Evolutionary conservation across 352 stramenopile species (phyloP), one percentile per base, ranked within the genome.

Genomic region (Pythium sp.): DNA sequence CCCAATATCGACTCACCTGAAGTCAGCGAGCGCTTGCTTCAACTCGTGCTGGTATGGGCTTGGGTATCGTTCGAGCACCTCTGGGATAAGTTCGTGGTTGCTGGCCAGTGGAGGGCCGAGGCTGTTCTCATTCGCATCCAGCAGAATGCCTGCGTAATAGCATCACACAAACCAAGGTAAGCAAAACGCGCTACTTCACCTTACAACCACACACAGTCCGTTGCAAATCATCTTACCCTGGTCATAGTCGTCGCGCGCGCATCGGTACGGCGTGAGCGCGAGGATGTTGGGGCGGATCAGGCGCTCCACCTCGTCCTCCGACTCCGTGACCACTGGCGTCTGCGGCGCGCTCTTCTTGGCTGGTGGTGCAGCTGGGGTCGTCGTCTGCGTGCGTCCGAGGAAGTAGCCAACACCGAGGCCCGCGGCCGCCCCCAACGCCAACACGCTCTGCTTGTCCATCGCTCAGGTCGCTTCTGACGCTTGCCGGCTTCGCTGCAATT

Each of bases 71-170:
- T 99, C 96, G 28, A 99, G 77, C 47, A 89, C 67, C 62, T 89
- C 85, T 56, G 74, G 72, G 56, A 88, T 81, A 5, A 93, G 74
- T 62, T 89, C 71, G 51, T 97, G 74, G 55, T 90, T 80, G 41
- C 86, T 86, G 22, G 84, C 78, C 30, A 97, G 72, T 1, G 95
- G 86, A 15, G 97, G 93, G 0, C 97, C 97, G 32, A 98, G 86
- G 60, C 94, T 98, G 82, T 99, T 99, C 81, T 99, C 97, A 68
- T 99, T 99, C 58, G 97, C 97, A 80, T 99, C 97, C 67, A 99
- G 82, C 32, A 99, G 75, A 62, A 99, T 93, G 26, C 97, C 96
- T 93, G 41, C 46, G 30, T 6, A 14, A 2, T 18, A 26, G 34
- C n/a, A 30, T 14, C 30, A 59, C 5, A 18, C 32, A 51, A 7